Evolutionary conservation across 108 stramenopile species (phyloP).

Genomic region (Asterionellopsis glacialis): DNA sequence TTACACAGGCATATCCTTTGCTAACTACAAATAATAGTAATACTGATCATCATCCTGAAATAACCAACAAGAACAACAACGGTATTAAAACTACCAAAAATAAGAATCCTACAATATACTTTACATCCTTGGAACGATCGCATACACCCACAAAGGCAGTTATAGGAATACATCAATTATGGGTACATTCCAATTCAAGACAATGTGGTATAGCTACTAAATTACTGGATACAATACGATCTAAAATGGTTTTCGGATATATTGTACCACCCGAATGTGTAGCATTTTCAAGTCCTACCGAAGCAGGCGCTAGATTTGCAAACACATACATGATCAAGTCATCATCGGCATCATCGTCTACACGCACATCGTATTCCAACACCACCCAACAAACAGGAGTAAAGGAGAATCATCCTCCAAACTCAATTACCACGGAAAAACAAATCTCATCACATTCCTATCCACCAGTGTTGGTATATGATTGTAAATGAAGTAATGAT

Average conservation of each 20-base stretch:
- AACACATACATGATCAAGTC: constrained; percentile 19
- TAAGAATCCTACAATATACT: too few species aligned
- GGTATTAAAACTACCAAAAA: constrained; percentile 1
- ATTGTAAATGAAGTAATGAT: too few species aligned
- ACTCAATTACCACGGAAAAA: too few species aligned
- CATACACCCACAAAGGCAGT: constrained; percentile 39
- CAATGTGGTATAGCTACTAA: constrained; percentile 63
- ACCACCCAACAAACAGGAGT: too few species aligned
- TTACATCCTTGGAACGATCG: constrained; percentile 33
- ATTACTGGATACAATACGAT: constrained; percentile 56
- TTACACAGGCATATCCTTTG: constrained; percentile 49
- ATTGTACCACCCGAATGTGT: constrained; percentile 32
- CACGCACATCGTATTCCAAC: too few species aligned
- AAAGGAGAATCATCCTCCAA: too few species aligned
- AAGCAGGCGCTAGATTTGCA: constrained; percentile 65
- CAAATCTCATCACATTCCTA: too few species aligned
- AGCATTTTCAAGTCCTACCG: constrained; percentile 84
- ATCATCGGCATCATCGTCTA: too few species aligned
- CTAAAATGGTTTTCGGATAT: constrained; percentile 62
- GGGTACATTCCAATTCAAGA: constrained; percentile 59
- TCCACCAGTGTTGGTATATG: too few species aligned
- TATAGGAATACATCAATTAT: constrained; percentile 70
- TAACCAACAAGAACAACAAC: neutral
- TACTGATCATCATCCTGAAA: neutral
- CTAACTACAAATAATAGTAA: neutral